Conservation (phyloP, 805 yeast species). For the Zygosaccharomyces gambellarensis region DNA sequence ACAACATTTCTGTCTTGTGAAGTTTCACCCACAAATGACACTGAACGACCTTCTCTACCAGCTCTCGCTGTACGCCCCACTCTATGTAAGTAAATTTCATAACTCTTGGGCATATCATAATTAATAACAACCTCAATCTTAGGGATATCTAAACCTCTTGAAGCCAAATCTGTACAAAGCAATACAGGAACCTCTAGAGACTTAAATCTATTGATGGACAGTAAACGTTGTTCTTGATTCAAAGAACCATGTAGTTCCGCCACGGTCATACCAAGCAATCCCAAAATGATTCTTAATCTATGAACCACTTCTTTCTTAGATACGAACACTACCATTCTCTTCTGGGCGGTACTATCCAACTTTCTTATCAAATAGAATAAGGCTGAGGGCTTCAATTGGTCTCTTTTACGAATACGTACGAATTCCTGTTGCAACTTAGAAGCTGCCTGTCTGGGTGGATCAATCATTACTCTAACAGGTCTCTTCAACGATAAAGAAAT, state of each 20-base stretch:
- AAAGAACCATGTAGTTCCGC: conserved; percentile 80
- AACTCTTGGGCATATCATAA: conserved; percentile 91
- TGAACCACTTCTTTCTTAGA: conserved; percentile 91
- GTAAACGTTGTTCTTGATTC: conserved; percentile 89
- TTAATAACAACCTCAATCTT: conserved; percentile 92
- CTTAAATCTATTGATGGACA: conserved; percentile 77
- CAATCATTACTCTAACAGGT: conserved; percentile 93
- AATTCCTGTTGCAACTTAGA: conserved; percentile 88
- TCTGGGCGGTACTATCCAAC: conserved; percentile 56
- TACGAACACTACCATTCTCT: conserved; percentile 83
- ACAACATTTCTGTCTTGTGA: conserved; percentile 85
- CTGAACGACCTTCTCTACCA: conserved; percentile 90
- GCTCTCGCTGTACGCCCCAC: conserved; percentile 99
- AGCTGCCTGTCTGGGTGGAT: conserved; percentile 94
- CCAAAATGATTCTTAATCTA: conserved; percentile 67
- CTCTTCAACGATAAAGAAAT: conserved; percentile 80
- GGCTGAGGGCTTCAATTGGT: conserved; percentile 75
- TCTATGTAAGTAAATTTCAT: conserved; percentile 90
- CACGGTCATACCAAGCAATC: conserved; percentile 69
- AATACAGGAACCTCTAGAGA: conserved; percentile 78
- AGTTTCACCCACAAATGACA: conserved; percentile 90
- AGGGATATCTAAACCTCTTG: conserved; percentile 99
- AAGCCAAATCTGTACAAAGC: conserved; percentile 95
- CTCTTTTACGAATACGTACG: conserved; percentile 90
- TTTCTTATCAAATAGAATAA: conserved; percentile 65